A percentile compares a stretch with the other conserved stretches of the same genome.
These are phyloP conservation scores for Bipolaris zeicola DNA, from an alignment of 2,329 filamentous ascomycete species.

Conservation along the genomic window DNA sequence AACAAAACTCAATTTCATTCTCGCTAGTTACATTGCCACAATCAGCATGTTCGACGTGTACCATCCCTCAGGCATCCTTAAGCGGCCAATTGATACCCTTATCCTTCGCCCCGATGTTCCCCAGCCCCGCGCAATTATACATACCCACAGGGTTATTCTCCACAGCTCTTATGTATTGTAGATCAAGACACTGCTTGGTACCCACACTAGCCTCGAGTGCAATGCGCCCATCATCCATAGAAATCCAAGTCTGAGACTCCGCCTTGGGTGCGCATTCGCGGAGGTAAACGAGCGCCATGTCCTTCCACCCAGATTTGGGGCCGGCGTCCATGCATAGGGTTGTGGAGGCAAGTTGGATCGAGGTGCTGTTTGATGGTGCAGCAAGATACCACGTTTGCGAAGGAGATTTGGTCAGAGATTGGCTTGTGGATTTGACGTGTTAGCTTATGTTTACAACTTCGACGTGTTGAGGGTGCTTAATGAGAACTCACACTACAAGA, in stretches of 20 bases:
- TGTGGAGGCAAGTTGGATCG: conserved; percentile 36
- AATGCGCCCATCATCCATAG: conserved; percentile 39
- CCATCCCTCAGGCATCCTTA: not conserved
- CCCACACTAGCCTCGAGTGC: conserved; percentile 12
- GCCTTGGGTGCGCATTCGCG: conserved; percentile 29
- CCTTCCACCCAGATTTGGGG: conserved; percentile 39
- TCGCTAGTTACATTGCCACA: too few relatives aligned
- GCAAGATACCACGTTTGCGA: conserved; percentile 41
- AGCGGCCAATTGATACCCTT: conserved; percentile 46
- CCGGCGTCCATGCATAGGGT: conserved; percentile 40
- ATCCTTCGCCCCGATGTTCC: conserved; percentile 38
- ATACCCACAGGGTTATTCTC: conserved; percentile 42
- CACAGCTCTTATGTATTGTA: conserved; percentile 39
- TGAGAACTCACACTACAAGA: conserved; percentile 31
- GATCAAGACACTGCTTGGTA: conserved; percentile 34
- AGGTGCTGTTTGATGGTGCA: conserved; percentile 21
- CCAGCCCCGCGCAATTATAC: conserved; percentile 39
- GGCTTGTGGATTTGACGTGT: conserved; percentile 12
- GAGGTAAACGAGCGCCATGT: conserved; percentile 38
- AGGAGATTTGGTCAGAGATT: conserved; percentile 29
- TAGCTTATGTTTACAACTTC: too few relatives aligned
- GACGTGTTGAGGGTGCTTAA: not conserved
- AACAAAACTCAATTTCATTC: too few relatives aligned
- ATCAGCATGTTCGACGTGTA: too few relatives aligned
- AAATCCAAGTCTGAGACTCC: conserved; percentile 35